Evolutionary conservation across 768 basidiomycete genomes (phyloP), one percentile per base, ranked within the genome.

Genomic region (Termitomyces sp.): DNA sequence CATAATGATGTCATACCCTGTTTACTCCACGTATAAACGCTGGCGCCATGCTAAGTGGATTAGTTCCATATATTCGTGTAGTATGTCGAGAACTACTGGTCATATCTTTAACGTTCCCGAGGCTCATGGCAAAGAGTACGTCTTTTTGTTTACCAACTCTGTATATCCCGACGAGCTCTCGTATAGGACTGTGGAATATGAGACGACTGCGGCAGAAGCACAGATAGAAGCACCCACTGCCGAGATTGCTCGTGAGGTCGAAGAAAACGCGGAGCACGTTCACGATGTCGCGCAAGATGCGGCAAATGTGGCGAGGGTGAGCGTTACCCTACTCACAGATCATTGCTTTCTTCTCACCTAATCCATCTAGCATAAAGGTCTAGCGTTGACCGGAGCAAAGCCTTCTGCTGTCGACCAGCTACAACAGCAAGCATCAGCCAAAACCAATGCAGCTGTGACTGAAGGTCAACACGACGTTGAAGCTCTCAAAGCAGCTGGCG

Each of bases 141-240:
- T 63, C 23, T 9, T 26, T 43, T 40, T 9, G 55, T 53, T 15
- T 41, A 15, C 3, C 30, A 55, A 4, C 31, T 40, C 23, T 50
- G 19, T 5, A 23, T 26, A 28, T 33, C 15, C 21, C 21, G 35
- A 42, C 21, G 19, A 35, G 8, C 15, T 31, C 15, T 35, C 17
- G 46, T 33, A 11, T 54, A 75, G 75, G 26, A 67, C 60, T 54
- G 67, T 73, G 21, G 68, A 74, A 60, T 67, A 71, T 54, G 76
- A 79, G 62, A 85, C 84, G 3, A 78, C 80, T n/a, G 85, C 82
- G 10, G 81, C 78, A 1, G 68, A 75, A 47, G 79, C 81, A 9
- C 77, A 78, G 45, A 70, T 75, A 2, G 68, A 82, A 41, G 81
- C 83, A 2, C 73, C 77, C 7, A 80, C 70, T 46, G 26, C 68